A percentile compares a stretch with the other conserved stretches of the same genome.
phyloP scores from a whole-genome alignment of 257 asterid genomes.

The Gentiana dahurica region DNA sequence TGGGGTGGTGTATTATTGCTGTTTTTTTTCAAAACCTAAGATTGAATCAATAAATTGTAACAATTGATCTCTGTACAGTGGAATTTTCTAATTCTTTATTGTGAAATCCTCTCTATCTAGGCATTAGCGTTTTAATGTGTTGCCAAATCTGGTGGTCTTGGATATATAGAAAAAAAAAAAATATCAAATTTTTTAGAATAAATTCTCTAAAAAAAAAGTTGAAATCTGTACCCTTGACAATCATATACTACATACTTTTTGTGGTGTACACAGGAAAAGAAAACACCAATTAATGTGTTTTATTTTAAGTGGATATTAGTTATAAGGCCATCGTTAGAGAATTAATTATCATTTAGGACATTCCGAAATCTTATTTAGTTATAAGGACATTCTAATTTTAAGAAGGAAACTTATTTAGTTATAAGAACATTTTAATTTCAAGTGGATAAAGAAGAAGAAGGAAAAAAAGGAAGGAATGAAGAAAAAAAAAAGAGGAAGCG shows the following conservation, averaged over 20 bases:
- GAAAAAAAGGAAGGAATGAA: background rate
- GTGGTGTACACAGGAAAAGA: background rate
- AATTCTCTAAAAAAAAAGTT: background rate
- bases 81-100: background rate
- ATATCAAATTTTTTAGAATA: background rate
- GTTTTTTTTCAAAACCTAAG: constrained; percentile 19
- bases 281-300: constrained; percentile 3
- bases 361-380: too few species aligned
- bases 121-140: background rate
- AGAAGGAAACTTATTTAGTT: too few species aligned
- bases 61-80: constrained; percentile 17
- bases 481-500: background rate
- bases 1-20: constrained; percentile 22
- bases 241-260: background rate
- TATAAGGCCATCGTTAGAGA: constrained; percentile 12
- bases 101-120: background rate
- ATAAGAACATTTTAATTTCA: too few species aligned
- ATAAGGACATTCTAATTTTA: too few species aligned
- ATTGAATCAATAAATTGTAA: constrained; percentile 30
- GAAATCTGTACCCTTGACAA: background rate
- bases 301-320: constrained; percentile 14
- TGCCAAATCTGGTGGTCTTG: background rate
- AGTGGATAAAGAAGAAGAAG: background rate
- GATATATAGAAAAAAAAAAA: background rate
- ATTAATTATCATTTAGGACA: background rate